phyloP scores from a whole-genome alignment of 2,329 filamentous ascomycete species.

The Cercospora sp. region DNA sequence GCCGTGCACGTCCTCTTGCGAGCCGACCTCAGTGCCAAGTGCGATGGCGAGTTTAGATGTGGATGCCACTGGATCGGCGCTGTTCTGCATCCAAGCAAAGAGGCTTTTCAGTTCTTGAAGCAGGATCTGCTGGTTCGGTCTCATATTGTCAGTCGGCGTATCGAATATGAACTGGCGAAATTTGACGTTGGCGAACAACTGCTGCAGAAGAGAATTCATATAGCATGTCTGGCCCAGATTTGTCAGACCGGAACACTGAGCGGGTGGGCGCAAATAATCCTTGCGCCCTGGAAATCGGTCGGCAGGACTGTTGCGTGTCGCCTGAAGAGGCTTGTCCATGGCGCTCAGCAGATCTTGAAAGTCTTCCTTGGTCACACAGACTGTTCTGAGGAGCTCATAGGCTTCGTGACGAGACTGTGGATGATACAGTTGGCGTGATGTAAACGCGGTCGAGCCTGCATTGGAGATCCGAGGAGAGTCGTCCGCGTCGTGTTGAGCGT shows the following conservation, averaged over 20 bases:
- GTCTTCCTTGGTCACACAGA: slow-evolving; percentile 24
- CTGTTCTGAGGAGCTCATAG: slow-evolving; percentile 29
- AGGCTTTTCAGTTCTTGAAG: slow-evolving; percentile 76
- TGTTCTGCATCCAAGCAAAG: slow-evolving; percentile 84
- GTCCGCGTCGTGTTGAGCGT: background rate
- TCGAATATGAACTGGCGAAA: slow-evolving; percentile 82
- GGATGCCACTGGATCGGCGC: slow-evolving; percentile 70
- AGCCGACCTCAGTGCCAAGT: slow-evolving; percentile 80
- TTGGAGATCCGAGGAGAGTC: background rate
- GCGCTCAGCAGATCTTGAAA: slow-evolving; percentile 21
- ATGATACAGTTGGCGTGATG: slow-evolving; percentile 12
- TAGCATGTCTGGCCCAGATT: slow-evolving; percentile 98
- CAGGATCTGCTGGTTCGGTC: slow-evolving; percentile 64
- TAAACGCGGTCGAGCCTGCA: background rate
- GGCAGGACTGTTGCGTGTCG: slow-evolving; percentile 7
- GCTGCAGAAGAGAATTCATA: slow-evolving; percentile 88
- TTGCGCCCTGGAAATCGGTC: slow-evolving; percentile 25
- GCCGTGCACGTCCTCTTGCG: slow-evolving; percentile 98
- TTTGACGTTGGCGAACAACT: slow-evolving; percentile 90
- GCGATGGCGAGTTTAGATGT: slow-evolving; percentile 70
- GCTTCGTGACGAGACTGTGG: slow-evolving; percentile 24
- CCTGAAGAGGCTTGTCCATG: slow-evolving; percentile 18
- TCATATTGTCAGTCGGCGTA: slow-evolving; percentile 41
- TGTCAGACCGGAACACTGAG: slow-evolving; percentile 59
- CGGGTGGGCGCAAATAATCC: slow-evolving; percentile 47